A percentile compares a stretch with the other conserved stretches of the same genome.
These are phyloP conservation scores for Saraca asoca DNA, from an alignment of 331 rosid genomes.

Conservation along the genomic window DNA sequence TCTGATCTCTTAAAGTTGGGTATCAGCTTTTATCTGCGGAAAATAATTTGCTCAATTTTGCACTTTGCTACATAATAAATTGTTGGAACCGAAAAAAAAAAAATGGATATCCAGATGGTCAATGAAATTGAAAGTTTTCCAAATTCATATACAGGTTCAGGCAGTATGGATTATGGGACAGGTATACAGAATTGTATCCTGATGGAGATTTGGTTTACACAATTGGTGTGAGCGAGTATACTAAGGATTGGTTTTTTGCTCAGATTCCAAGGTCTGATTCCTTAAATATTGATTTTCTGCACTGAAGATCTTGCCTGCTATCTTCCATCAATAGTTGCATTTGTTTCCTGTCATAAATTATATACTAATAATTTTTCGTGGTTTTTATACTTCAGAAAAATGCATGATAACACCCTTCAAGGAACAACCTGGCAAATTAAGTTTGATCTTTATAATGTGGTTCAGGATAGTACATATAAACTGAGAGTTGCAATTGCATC, in stretches of 20 bases:
- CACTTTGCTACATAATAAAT: conserved; percentile 10
- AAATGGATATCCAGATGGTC: too few relatives aligned
- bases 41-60: conserved; percentile 11
- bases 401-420: conserved; percentile 51
- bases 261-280: conserved; percentile 70
- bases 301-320: conserved; percentile 22
- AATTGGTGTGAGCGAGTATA: conserved; percentile 63
- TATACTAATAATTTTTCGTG: conserved; percentile 14
- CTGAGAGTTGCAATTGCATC: conserved; percentile 88
- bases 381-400: conserved; percentile 53
- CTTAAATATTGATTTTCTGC: conserved; percentile 11
- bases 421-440: conserved; percentile 95
- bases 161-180: conserved; percentile 90
- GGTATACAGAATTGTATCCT: conserved; percentile 79
- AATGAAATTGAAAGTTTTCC: too few relatives aligned
- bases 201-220: conserved; percentile 70
- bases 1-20: background rate
- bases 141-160: conserved; percentile 61
- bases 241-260: conserved; percentile 79
- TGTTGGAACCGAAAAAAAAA: background rate
- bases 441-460: conserved; percentile 55
- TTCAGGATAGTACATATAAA: conserved; percentile 49
- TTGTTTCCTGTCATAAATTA: conserved; percentile 14
- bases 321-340: conserved; percentile 24
- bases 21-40: conserved; percentile 1